phyloP scores from a whole-genome alignment of 2,329 filamentous ascomycete genomes.

The Exophiala spinifera region DNA sequence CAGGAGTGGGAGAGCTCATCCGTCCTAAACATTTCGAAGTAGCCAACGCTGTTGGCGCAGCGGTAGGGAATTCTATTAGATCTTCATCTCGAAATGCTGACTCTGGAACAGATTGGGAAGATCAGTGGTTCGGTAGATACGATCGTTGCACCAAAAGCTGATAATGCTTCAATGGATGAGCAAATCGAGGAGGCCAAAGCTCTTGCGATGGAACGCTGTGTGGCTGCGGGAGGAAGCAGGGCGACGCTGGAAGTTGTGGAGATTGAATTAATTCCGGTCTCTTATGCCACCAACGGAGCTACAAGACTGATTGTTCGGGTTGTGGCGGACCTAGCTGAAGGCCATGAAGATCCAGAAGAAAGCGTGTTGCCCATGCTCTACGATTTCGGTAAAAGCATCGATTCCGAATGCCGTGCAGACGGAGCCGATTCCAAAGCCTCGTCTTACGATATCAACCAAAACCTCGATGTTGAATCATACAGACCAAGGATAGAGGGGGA shows the following conservation, averaged over 20 bases:
- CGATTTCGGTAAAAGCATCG: slow-evolving; percentile 29
- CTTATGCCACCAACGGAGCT: slow-evolving; percentile 30
- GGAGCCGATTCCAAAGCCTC: neutral
- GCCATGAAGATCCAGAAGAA: neutral
- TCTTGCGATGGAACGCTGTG: slow-evolving; percentile 41
- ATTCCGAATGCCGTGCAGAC: slow-evolving; percentile 8
- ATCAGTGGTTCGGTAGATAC: slow-evolving; percentile 52
- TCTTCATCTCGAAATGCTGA: slow-evolving; percentile 1
- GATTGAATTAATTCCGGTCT: slow-evolving; percentile 40
- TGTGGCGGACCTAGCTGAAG: slow-evolving; percentile 36
- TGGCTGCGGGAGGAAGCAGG: slow-evolving; percentile 13
- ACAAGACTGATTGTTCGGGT: slow-evolving; percentile 37
- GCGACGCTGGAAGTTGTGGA: slow-evolving; percentile 35
- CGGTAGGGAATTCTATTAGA: slow-evolving; percentile 27
- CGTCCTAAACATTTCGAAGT: slow-evolving; percentile 50
- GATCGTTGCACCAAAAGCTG: slow-evolving; percentile 45
- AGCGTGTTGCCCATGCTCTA: slow-evolving; percentile 4
- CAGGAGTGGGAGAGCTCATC: slow-evolving; percentile 50
- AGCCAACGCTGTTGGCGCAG: slow-evolving; percentile 60
- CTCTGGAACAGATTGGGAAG: slow-evolving; percentile 46
- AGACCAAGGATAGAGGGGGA: slow-evolving; percentile 32
- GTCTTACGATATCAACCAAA: slow-evolving; percentile 22
- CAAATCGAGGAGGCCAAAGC: slow-evolving; percentile 28
- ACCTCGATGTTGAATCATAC: slow-evolving; percentile 31
- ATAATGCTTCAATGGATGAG: slow-evolving; percentile 19